Percentiles rank a stretch among this genome's conserved stretches.
These are phyloP conservation scores for Aspergillus funiculosus DNA, from an alignment of 495 filamentous ascomycete species.

Conservation along the genomic window DNA sequence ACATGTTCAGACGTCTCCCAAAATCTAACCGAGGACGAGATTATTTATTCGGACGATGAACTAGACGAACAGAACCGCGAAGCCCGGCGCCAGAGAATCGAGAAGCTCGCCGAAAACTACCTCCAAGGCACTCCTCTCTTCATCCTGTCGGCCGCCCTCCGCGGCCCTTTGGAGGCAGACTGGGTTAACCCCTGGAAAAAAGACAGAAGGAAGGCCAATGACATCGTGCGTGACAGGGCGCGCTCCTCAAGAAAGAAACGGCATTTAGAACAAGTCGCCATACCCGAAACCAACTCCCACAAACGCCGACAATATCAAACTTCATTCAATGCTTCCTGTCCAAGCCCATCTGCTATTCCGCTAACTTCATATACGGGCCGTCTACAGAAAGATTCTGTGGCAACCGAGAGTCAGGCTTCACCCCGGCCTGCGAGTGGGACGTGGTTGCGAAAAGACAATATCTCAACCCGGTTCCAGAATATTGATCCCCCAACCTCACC, in stretches of 20 bases:
- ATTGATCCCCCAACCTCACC: constrained; percentile 42
- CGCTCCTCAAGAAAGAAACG: not conserved
- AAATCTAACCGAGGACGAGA: constrained; percentile 37
- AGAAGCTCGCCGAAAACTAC: constrained; percentile 53
- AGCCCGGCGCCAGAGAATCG: constrained; percentile 51
- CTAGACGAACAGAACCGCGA: constrained; percentile 41
- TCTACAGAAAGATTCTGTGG: not conserved
- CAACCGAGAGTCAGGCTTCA: constrained; percentile 2
- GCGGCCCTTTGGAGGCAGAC: constrained; percentile 56
- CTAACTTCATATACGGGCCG: not conserved
- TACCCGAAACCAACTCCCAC: constrained; percentile 23
- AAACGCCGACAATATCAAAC: constrained; percentile 15
- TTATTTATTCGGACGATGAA: constrained; percentile 55
- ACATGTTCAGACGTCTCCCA: constrained; percentile 40
- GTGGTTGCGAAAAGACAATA: constrained; percentile 40
- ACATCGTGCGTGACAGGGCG: not conserved
- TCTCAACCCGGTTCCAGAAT: constrained; percentile 26
- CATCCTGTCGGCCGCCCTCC: constrained; percentile 56
- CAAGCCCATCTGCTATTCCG: constrained; percentile 1
- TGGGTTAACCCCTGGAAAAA: constrained; percentile 65
- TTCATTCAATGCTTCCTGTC: not conserved
- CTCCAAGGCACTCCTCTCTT: constrained; percentile 51
- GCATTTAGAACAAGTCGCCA: constrained; percentile 9
- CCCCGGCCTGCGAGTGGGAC: constrained; percentile 10
- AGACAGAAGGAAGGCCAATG: constrained; percentile 16